Evolutionary conservation across 164 flowering plant species (phyloP).

Genomic region (Kalanchoe fedtschenkoi): DNA sequence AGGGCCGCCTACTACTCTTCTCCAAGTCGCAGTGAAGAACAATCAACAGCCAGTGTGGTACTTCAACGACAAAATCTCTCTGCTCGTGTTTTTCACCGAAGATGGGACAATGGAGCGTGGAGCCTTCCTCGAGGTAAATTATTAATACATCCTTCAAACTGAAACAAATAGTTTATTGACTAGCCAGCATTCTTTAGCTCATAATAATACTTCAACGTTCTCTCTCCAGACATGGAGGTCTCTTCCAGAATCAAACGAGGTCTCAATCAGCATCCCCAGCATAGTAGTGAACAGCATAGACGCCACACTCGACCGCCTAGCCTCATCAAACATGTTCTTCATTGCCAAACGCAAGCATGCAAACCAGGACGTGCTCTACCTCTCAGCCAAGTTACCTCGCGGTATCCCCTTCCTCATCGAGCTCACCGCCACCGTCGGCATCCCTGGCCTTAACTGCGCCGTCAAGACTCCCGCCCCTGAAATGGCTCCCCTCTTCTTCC

Average conservation of each 20-base stretch:
- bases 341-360: slow-evolving; percentile 86
- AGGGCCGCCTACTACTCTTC: slow-evolving; percentile 74
- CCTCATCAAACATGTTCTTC: slow-evolving; percentile 77
- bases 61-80: slow-evolving; percentile 66
- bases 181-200: background rate
- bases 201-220: background rate
- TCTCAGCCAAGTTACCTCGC: slow-evolving; percentile 70
- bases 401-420: slow-evolving; percentile 77
- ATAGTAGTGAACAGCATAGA: slow-evolving; percentile 54
- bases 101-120: slow-evolving; percentile 95
- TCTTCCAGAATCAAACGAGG: slow-evolving; percentile 88
- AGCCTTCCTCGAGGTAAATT: slow-evolving; percentile 81
- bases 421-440: slow-evolving; percentile 59
- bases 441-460: slow-evolving; percentile 77
- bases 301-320: slow-evolving; percentile 57
- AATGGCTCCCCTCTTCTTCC: slow-evolving; percentile 87
- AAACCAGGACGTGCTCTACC: slow-evolving; percentile 85
- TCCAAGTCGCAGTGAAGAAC: slow-evolving; percentile 95
- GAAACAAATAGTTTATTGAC: background rate
- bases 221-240: slow-evolving; percentile 84
- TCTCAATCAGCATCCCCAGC: slow-evolving; percentile 54
- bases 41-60: slow-evolving; percentile 99
- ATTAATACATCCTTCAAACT: too few relatives aligned
- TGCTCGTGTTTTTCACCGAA: slow-evolving; percentile 60
- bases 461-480: slow-evolving; percentile 86